phyloP scores from a whole-genome alignment of 2,329 filamentous ascomycete species.

The Anthostomella pinea region DNA sequence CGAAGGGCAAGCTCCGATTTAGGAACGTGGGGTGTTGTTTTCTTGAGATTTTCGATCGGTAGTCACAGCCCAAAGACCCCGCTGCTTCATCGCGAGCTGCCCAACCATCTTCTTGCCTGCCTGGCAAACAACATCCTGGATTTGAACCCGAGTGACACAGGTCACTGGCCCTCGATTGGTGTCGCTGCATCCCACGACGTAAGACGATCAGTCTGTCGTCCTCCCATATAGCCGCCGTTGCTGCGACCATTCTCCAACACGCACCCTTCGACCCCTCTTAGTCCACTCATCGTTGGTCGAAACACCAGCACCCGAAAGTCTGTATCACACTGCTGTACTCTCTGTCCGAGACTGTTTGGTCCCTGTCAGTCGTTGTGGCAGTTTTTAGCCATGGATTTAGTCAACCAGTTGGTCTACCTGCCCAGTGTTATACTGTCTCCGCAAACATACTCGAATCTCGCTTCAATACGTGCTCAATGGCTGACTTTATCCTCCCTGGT shows the following conservation, averaged over 20 bases:
- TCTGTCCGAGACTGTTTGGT: neutral
- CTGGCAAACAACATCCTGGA: too few relatives aligned
- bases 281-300: too few relatives aligned
- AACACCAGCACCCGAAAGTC: too few relatives aligned
- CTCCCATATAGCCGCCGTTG: too few relatives aligned
- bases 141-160: too few relatives aligned
- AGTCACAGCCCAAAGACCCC: neutral
- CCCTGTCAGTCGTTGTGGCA: neutral
- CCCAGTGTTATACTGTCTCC: neutral
- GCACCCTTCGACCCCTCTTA: neutral
- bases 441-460: neutral
- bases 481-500: constrained; percentile 32
- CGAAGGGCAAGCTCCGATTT: constrained; percentile 35
- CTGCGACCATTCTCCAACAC: too few relatives aligned
- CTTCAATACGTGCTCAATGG: constrained; percentile 19
- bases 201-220: too few relatives aligned
- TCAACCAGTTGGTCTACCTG: constrained; percentile 47
- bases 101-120: too few relatives aligned
- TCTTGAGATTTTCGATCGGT: constrained; percentile 13
- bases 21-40: constrained; percentile 38
- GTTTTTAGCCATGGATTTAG: constrained; percentile 50
- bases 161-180: too few relatives aligned
- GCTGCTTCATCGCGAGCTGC: constrained; percentile 9
- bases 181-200: too few relatives aligned
- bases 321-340: too few relatives aligned